Base-by-base conservation (phyloP, 1,284 basidiomycete genomes). In the Pholiota adiposa region DNA sequence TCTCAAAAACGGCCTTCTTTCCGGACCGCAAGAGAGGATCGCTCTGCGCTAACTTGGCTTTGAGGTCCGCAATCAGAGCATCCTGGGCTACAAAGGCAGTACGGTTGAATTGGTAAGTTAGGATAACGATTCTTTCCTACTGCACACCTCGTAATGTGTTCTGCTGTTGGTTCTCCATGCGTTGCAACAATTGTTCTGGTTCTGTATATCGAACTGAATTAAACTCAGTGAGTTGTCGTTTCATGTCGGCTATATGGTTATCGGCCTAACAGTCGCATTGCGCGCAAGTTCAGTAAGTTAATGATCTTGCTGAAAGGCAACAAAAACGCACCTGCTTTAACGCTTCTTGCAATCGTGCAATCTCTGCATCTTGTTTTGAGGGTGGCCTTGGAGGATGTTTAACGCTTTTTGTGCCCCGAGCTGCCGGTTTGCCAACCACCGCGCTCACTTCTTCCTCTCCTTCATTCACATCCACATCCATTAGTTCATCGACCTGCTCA, bases 141-240 rank as follows among this genome's bases (percentile, higher is more conserved):
- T n/a, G 21, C 29, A 3, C 43, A 65, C 90, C 80, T 70, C 80
- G 75, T 23, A 83, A 68, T 48, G 77, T 77, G 0, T 77, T 79
- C 51, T 88, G 81, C 62, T 83, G 82, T 49, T 83, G 79, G 31
- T 74, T 67, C 46, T 77, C 76, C 53, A 82, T 73, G 16, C 83
- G 76, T 56, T 78, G 74, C 49, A 86, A 66, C 7, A 79, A 67
- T 57, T 79, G 73, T 66, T 93, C 90, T 23, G 87, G 75, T 61
- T 90, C 90, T 3, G 88, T 88, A 38, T 77, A 70, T 56, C 88
- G 80, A 40, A 86, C 72, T 40, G 80, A 75, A 56, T 83, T 78
- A 6, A 83, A 67, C 60, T 89, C 85, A 51, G 90, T 81, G 12
- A 90, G 64, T 59, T 87, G 83, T 34, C 76, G 72, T 41, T 76